Evolutionary conservation across 768 basidiomycete species (phyloP), one percentile per base, ranked within the genome.

Genomic region (Termitomyces sp.): DNA sequence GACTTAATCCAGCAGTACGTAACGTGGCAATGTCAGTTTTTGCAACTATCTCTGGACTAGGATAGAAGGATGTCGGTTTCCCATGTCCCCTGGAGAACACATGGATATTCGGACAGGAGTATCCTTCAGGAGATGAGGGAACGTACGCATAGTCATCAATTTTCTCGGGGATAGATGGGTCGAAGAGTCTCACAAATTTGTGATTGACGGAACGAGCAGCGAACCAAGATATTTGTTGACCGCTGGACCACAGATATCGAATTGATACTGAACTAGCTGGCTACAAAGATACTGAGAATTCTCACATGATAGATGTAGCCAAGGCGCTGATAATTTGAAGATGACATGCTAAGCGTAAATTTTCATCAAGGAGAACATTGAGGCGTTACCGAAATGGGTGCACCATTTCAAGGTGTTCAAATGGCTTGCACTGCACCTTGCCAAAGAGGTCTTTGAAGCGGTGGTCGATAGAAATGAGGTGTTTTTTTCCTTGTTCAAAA

Each of bases 171-270:
- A 94, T 73, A 9, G 82, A 76, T 18, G 84, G 83, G 64, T 93
- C 84, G 69, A 84, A 95, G 18, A 95, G 72, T 27, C 89, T 81
- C 52, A 85, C 75, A 71, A 96, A 96, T 58, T 79, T 84, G 72
- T 93, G 89, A 39, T 78, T 85, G 60, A 96, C 93, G 20, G 91
- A 86, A 22, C 89, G 80, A 0, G 94, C 95, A 12, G 93, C 95
- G 46, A 87, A 71, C 90, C 89, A 93, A 1, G 90, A 92, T 24
- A 94, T 90, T 68, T 94, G 90, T 69, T 90, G 89, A 5, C 82
- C 86, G 41, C 88, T 89, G 22, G 15, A 6, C 24, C 36, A 41
- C 8, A 33, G 33, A 33, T 33, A 58, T 33, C 27, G 51, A 56
- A 24, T 18, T 15, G 41, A 47, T 46, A 33, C 58, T 44, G 18